Evolutionary conservation across 2,329 filamentous ascomycete genomes (phyloP), one percentile per base, ranked within the genome.

Genomic region (Diplodia intermedia): DNA sequence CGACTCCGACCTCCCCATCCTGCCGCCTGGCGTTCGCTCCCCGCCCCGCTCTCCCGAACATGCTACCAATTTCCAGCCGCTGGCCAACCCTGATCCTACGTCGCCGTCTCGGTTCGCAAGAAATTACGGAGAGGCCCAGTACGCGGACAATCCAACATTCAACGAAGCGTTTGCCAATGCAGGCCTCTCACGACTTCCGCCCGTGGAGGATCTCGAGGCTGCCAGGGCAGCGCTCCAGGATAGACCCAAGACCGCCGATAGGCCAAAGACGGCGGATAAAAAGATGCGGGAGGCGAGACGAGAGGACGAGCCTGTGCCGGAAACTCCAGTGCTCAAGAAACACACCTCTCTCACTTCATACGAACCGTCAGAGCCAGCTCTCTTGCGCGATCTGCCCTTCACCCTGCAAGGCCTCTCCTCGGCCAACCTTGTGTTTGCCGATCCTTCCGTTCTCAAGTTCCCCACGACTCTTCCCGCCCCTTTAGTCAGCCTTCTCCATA

Each of bases 321-420:
- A 66, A 2, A 53, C 53, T 2, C 49, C 67, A 8, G 18, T 62
- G 55, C 65, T 52, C 36, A 61, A 29, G 68, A 68, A 55, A 29
- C 65, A 65, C 50, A 60, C 40, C 33, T 55, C 47, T 31, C 52
- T 66, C 20, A 56, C 40, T n/a, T 63, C 71, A 15, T 71, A 72
- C 62, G 74, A 71, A 0, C 79, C 81, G 2, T 78, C 82, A 11
- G 84, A 86, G 69, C 74, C 82, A 8, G 77, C 80, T 6, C 75
- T 86, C 15, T 76, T 86, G 47, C 79, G 84, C 31, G 94, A 98
- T 75, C 83, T 98, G 3, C 94, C 95, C 0, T 98, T 95, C 75
- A 97, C 94, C 0, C 83, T 98, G 0, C 95, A 98, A 79, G 95
- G 95, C 0, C 83, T 98, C 2, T 96, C 93, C 1, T 97, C 94